Base-by-base conservation (phyloP, 2,329 filamentous ascomycete species). In the Fusarium siculi region DNA sequence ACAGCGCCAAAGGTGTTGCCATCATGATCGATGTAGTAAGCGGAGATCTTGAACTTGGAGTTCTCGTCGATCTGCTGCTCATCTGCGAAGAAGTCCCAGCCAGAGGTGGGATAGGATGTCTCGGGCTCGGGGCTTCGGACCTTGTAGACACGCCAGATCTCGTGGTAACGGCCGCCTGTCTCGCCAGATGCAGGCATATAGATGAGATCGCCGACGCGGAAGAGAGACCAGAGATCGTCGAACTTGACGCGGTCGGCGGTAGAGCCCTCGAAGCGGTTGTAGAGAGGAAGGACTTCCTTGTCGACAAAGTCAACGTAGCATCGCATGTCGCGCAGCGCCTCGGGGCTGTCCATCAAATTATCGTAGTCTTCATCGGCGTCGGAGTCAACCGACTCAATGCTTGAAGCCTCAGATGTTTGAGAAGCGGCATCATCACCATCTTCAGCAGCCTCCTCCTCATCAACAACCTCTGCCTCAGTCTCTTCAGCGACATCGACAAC, bases 281-380 rank as follows among this genome's bases (percentile, higher is more conserved):
- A 77, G 3, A 83, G 66, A 7, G 82, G 83, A 76, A 85, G 79
- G 32, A 85, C 74, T 46, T 84, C 81, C 25, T 81, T 75, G 44
- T 85, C 83, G n/a, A 85, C 73, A 58, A 85, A 85, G 39, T 84
- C 73, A 52, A 85, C 81, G 43, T 85, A 85, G 79, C 80, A 82
- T 19, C 82, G 78, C 80, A 85, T 83, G 65, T 85, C 82, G 5
- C 78, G 73, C 21, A 84, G 76, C 1, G 82, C 82, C 59, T 84
- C 82, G 3, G 79, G 75, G 60, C 80, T 82, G 55, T 84, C 80
- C 81, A 83, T 83, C 58, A 82, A 73, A 5, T 72, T 68, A 36
- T 82, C 80, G 37, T 80, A 74, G 62, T 84, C 80, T 56, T 79
- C 78, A 36, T 80, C 79, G 9, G 78, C 80, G 43, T 82, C 81